Conservation (phyloP, 345 rosid genomes). For the Anacardium occidentale region DNA sequence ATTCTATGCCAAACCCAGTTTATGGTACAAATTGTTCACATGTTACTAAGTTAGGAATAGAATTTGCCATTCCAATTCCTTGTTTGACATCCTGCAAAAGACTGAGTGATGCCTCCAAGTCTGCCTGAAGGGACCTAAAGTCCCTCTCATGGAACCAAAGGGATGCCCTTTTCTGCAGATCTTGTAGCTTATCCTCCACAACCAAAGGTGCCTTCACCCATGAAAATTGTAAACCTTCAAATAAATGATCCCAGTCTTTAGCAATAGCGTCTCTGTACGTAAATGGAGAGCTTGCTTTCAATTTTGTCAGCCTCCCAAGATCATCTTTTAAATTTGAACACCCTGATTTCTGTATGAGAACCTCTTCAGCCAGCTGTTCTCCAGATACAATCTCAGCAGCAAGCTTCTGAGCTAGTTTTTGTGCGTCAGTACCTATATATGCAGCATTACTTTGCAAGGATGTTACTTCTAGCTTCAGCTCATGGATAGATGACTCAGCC, state of each 20-base stretch:
- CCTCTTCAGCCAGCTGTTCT: slow-evolving; percentile 68
- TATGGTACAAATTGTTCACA: slow-evolving; percentile 43
- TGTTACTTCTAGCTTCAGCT: slow-evolving; percentile 70
- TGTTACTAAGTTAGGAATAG: slow-evolving; percentile 38
- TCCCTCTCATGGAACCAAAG: slow-evolving; percentile 71
- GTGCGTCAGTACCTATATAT: slow-evolving; percentile 67
- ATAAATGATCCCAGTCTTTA: slow-evolving; percentile 36
- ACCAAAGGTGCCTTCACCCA: slow-evolving; percentile 67
- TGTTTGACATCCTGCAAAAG: slow-evolving; percentile 71
- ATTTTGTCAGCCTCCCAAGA: slow-evolving; percentile 44
- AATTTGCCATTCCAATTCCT: slow-evolving; percentile 50
- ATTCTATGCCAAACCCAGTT: slow-evolving; percentile 56
- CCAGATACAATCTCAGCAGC: slow-evolving; percentile 80
- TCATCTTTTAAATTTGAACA: slow-evolving; percentile 73
- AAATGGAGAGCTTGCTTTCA: slow-evolving; percentile 38
- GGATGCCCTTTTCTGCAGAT: slow-evolving; percentile 65
- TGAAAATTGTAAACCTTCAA: slow-evolving; percentile 50
- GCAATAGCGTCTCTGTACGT: slow-evolving; percentile 27
- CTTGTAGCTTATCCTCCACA: slow-evolving; percentile 70
- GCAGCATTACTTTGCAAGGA: slow-evolving; percentile 67
- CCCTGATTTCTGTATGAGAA: slow-evolving; percentile 71
- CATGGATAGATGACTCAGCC: slow-evolving; percentile 74
- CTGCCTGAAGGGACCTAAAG: slow-evolving; percentile 49
- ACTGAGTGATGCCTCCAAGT: slow-evolving; percentile 59
- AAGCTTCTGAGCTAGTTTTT: slow-evolving; percentile 65